phyloP scores from a whole-genome alignment of 2,329 filamentous ascomycete genomes.

The Talaromyces amestolkiae region DNA sequence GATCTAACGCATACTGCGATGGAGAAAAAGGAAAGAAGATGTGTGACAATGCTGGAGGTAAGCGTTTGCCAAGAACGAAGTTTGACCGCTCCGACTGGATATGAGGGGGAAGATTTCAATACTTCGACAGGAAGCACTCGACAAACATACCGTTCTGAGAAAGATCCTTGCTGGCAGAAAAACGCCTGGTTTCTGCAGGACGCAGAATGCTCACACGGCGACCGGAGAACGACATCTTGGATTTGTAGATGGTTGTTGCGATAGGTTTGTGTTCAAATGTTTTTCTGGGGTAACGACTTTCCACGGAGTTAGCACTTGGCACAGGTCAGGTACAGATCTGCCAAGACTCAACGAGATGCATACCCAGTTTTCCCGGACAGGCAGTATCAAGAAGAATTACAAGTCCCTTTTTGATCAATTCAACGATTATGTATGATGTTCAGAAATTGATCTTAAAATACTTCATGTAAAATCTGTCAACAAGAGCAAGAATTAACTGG shows the following conservation, averaged over 20 bases:
- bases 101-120: neutral
- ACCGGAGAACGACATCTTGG: conserved; percentile 47
- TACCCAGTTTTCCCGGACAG: neutral
- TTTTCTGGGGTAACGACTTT: conserved; percentile 2
- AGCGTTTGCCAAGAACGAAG: conserved; percentile 10
- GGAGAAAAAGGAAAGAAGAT: neutral
- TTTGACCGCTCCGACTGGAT: conserved; percentile 2
- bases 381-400: neutral
- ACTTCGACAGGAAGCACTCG: neutral
- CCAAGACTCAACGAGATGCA: conserved; percentile 4
- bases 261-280: conserved; percentile 1
- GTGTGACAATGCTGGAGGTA: neutral
- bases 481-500: neutral
- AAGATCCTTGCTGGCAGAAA: conserved; percentile 45
- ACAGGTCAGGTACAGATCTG: neutral
- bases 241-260: conserved; percentile 18
- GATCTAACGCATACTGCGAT: neutral
- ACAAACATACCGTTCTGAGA: conserved; percentile 44
- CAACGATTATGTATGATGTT: neutral
- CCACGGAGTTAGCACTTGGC: neutral
- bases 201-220: conserved; percentile 46
- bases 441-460: neutral
- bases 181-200: conserved; percentile 37
- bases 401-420: neutral
- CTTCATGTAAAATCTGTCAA: neutral